Evolutionary conservation across 1,284 basidiomycete species (phyloP).

Genomic region (Apiotrichum veenhuisii): DNA sequence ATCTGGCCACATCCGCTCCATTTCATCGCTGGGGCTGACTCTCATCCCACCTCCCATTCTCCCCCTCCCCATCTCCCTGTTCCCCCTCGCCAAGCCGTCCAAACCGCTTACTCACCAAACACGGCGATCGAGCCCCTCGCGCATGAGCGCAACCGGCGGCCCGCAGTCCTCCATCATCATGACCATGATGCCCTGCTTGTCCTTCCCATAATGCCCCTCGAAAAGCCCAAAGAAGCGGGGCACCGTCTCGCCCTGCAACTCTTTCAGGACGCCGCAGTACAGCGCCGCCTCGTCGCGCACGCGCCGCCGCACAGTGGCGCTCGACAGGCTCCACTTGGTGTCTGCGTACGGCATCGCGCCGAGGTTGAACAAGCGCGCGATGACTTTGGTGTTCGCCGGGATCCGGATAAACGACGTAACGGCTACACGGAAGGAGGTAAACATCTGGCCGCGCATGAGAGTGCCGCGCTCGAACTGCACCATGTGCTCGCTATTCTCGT

Average conservation of each 20-base stretch:
- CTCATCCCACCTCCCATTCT: too few species aligned
- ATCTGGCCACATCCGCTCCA: too few species aligned
- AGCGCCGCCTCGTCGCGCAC: constrained; percentile 6
- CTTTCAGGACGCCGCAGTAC: background rate
- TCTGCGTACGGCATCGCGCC: background rate
- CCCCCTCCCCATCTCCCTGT: too few species aligned
- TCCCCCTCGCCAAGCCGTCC: too few species aligned
- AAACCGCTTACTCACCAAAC: constrained; percentile 2
- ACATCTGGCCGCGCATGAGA: background rate
- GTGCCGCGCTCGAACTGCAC: background rate
- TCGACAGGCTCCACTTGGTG: background rate
- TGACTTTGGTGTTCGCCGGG: background rate
- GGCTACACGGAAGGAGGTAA: background rate
- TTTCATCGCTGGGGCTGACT: too few species aligned
- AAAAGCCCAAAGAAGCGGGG: constrained; percentile 5
- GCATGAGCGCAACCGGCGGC: background rate
- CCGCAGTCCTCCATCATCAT: constrained; percentile 9
- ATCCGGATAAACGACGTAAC: background rate
- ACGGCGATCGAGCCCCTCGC: background rate
- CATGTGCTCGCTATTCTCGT: background rate
- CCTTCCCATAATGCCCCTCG: background rate
- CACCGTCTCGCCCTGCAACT: constrained; percentile 4
- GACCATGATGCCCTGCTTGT: background rate
- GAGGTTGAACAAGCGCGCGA: constrained; percentile 4
- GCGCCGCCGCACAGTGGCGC: background rate